Percentiles rank a stretch among this genome's conserved stretches.
Conservation (phyloP, 768 basidiomycete genomes). For the Cubamyces lactineus region DNA sequence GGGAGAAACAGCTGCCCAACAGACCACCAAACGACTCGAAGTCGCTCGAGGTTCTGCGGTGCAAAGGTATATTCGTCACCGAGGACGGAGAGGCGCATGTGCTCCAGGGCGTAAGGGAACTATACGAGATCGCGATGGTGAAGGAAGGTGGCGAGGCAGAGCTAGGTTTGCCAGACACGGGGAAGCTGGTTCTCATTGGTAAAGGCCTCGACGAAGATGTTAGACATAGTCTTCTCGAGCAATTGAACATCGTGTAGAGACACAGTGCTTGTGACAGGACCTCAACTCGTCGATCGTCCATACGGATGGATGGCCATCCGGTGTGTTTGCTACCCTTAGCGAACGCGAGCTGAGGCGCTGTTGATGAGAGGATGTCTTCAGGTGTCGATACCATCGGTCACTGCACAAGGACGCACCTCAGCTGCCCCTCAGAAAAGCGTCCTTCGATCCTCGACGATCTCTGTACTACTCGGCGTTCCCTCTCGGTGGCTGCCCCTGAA, state of each 20-base stretch:
- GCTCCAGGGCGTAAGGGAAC: conserved; percentile 87
- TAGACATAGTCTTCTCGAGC: conserved; percentile 50
- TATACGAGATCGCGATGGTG: conserved; percentile 78
- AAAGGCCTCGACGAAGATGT: conserved; percentile 68
- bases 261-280: neutral
- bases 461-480: neutral
- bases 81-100: conserved; percentile 64
- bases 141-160: conserved; percentile 34
- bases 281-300: neutral
- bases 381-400: neutral
- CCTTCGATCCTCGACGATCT: neutral
- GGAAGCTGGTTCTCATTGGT: conserved; percentile 89
- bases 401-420: neutral
- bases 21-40: conserved; percentile 11
- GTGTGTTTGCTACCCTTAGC: no score
- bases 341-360: neutral
- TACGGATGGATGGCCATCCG: no score
- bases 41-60: conserved; percentile 70
- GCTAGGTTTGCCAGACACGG: conserved; percentile 58
- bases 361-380: neutral
- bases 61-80: conserved; percentile 79
- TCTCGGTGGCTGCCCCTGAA: neutral
- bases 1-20: conserved; percentile 67
- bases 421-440: neutral
- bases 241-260: conserved; percentile 11